A percentile compares a stretch with the other conserved stretches of the same genome.
phyloP scores from a whole-genome alignment of 202 grass and related monocot species.

The Elaeis oleifera region DNA sequence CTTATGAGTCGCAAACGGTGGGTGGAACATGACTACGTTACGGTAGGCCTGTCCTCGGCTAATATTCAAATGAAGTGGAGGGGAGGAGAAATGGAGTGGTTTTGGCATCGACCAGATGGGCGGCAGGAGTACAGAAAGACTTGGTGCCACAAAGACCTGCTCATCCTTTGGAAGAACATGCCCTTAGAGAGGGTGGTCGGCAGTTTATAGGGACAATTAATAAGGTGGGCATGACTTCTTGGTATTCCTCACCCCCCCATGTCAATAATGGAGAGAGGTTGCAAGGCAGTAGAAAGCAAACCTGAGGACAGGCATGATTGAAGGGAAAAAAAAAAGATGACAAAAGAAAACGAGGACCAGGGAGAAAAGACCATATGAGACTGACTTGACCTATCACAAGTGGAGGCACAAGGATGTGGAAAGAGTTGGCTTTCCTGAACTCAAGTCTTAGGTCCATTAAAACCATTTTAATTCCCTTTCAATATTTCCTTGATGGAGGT shows the following conservation, averaged over 20 bases:
- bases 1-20: background rate
- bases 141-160: background rate
- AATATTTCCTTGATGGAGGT: too few species aligned
- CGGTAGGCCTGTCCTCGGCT: background rate
- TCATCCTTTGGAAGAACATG: background rate
- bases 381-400: too few species aligned
- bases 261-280: background rate
- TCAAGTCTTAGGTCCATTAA: too few species aligned
- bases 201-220: background rate
- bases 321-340: background rate
- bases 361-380: too few species aligned
- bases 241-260: background rate
- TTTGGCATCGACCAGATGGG: background rate
- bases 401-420: too few species aligned
- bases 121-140: background rate
- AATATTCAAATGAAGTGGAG: constrained; percentile 1
- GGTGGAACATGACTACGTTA: background rate
- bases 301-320: background rate
- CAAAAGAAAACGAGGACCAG: background rate
- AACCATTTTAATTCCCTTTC: too few species aligned
- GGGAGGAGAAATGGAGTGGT: background rate
- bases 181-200: background rate
- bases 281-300: background rate
- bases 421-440: too few species aligned
- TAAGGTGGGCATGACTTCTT: constrained; percentile 4